A percentile compares a stretch with the other conserved stretches of the same genome.
phyloP scores from a whole-genome alignment of 345 rosid genomes.

The Dimocarpus longan region DNA sequence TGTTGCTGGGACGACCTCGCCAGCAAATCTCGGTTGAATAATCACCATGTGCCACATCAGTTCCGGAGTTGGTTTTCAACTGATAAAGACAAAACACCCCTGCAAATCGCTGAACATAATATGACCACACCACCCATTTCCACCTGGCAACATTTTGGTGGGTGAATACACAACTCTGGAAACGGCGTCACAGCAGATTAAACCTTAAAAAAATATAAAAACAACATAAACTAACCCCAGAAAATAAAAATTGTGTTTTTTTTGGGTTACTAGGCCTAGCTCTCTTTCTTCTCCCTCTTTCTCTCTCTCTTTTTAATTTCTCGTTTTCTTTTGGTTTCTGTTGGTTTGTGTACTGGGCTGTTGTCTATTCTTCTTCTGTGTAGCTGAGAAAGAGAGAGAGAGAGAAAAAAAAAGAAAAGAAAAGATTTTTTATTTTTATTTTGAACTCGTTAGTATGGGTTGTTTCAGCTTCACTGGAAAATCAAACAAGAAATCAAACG shows the following conservation, averaged over 20 bases:
- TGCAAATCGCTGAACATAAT: neutral
- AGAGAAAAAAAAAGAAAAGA: neutral
- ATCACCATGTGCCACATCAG: neutral
- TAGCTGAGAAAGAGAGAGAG: conserved; percentile 20
- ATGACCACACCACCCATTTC: neutral
- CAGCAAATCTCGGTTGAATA: neutral
- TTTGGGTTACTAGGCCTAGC: neutral
- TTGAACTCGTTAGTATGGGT: conserved; percentile 49
- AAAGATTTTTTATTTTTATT: neutral
- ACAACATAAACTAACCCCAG: neutral
- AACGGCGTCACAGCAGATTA: neutral
- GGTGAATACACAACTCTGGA: neutral
- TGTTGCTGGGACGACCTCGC: neutral
- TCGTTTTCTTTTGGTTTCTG: neutral
- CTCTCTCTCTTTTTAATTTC: neutral
- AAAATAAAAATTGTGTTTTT: neutral
- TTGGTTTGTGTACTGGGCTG: conserved; percentile 1
- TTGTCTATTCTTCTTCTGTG: neutral
- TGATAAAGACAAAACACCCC: neutral
- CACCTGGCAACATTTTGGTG: conserved; percentile 14
- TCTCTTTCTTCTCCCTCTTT: neutral
- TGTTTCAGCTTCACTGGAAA: conserved; percentile 58
- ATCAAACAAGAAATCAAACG: conserved; percentile 45
- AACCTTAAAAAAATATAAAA: neutral
- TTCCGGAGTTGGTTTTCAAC: neutral